These are phyloP conservation scores for Lotus japonicus DNA, from an alignment of 306 rosid species.

Conservation along the genomic window DNA sequence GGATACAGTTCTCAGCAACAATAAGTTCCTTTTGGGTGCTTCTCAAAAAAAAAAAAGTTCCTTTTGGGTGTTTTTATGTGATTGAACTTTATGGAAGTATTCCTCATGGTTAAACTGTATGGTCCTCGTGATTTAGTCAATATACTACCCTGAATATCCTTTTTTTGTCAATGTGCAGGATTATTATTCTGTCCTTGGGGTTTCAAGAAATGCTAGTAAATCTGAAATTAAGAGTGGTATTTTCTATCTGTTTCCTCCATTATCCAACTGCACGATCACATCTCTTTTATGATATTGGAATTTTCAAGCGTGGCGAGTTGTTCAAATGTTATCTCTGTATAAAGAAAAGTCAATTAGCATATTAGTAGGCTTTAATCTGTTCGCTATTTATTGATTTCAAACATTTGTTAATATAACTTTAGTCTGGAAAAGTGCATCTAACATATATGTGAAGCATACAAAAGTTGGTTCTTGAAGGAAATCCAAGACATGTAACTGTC, in stretches of 20 bases:
- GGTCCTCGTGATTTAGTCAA: neutral
- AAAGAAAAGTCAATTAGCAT: neutral
- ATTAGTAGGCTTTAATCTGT: neutral
- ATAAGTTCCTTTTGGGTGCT: neutral
- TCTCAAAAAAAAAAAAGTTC: too few species aligned
- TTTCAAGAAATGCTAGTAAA: conserved; percentile 77
- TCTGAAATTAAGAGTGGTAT: conserved; percentile 89
- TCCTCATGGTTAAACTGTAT: neutral
- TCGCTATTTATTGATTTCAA: neutral
- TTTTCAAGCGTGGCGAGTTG: neutral
- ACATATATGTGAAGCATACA: neutral
- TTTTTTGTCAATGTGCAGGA: conserved; percentile 49
- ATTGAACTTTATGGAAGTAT: conserved; percentile 5
- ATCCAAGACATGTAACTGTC: neutral
- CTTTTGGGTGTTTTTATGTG: neutral
- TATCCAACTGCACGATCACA: neutral
- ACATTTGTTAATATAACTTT: neutral
- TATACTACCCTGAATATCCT: neutral
- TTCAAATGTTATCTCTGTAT: neutral
- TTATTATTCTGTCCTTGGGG: conserved; percentile 83
- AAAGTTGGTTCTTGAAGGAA: neutral
- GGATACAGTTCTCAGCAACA: conserved; percentile 5
- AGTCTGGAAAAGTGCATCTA: neutral
- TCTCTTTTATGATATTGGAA: neutral
- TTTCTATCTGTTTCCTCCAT: conserved; percentile 8